phyloP scores from a whole-genome alignment of 2,329 filamentous ascomycete species.

The Cercospora nicotianae region DNA sequence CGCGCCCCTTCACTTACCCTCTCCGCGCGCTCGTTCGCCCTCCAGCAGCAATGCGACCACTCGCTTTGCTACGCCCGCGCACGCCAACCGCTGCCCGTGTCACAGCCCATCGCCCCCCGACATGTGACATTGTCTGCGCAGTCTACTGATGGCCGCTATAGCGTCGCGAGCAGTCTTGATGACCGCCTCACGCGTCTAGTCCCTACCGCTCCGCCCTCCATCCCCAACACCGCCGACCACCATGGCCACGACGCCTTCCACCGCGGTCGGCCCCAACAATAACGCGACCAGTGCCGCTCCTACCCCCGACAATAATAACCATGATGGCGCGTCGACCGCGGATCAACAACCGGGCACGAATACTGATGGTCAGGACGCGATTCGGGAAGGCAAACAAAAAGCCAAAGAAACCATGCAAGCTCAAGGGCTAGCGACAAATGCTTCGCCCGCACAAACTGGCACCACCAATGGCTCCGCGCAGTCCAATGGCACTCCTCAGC shows the following conservation, averaged over 20 bases:
- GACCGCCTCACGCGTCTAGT: slow-evolving; percentile 13
- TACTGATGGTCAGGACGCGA: slow-evolving; percentile 44
- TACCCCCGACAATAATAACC: slow-evolving; percentile 15
- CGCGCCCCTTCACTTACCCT: not conserved
- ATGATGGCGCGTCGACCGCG: slow-evolving; percentile 21
- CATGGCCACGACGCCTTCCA: slow-evolving; percentile 14
- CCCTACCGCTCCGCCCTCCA: not conserved
- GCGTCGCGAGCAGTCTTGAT: slow-evolving; percentile 15
- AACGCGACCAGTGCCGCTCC: slow-evolving; percentile 29
- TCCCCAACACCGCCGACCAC: not conserved
- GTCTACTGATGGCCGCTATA: slow-evolving; percentile 10
- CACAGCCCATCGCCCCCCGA: not conserved
- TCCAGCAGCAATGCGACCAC: not conserved
- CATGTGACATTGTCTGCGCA: not conserved
- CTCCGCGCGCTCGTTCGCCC: not conserved
- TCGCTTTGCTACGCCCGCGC: not conserved
- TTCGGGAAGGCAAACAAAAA: slow-evolving; percentile 61
- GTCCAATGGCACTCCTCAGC: slow-evolving; percentile 50
- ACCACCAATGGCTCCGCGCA: slow-evolving; percentile 31
- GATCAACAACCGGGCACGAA: slow-evolving; percentile 24
- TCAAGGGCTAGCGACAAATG: slow-evolving; percentile 41
- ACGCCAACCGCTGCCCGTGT: not conserved
- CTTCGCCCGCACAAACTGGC: slow-evolving; percentile 34
- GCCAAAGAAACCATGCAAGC: slow-evolving; percentile 60
- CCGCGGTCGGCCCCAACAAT: slow-evolving; percentile 16